Evolutionary conservation across 2,329 filamentous ascomycete species (phyloP).

Genomic region (Rutstroemia sydowiana): DNA sequence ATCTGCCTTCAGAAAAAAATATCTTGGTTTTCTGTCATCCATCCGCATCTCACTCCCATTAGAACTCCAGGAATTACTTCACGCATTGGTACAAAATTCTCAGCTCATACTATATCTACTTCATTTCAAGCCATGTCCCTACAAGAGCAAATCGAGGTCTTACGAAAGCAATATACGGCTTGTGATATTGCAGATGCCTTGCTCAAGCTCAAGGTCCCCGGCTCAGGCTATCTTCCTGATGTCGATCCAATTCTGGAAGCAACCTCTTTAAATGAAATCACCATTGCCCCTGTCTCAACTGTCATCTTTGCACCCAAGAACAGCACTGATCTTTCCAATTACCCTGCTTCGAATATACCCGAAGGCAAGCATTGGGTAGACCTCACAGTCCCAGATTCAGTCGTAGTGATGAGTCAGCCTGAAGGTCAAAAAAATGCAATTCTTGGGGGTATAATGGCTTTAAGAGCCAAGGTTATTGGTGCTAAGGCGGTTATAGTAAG

Average conservation of each 20-base stretch:
- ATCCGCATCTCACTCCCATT: not conserved
- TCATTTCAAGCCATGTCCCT: not conserved
- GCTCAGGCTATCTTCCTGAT: slow-evolving; percentile 61
- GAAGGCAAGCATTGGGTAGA: slow-evolving; percentile 62
- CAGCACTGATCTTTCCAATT: slow-evolving; percentile 29
- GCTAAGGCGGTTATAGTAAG: slow-evolving; percentile 58
- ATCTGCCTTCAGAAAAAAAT: not conserved
- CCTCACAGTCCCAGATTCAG: slow-evolving; percentile 47
- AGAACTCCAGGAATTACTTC: too few species aligned
- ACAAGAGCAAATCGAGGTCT: slow-evolving; percentile 13
- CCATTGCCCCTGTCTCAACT: slow-evolving; percentile 48
- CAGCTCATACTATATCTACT: slow-evolving; percentile 3
- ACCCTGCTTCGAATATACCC: slow-evolving; percentile 42
- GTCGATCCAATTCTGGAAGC: slow-evolving; percentile 29
- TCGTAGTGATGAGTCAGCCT: slow-evolving; percentile 62
- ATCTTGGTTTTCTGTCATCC: not conserved
- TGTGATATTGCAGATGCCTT: slow-evolving; percentile 66
- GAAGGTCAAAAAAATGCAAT: slow-evolving; percentile 59
- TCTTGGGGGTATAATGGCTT: slow-evolving; percentile 70
- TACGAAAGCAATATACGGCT: slow-evolving; percentile 34
- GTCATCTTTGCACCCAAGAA: slow-evolving; percentile 56
- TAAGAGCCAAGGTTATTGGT: slow-evolving; percentile 56
- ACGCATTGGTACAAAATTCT: not conserved
- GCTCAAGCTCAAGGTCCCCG: slow-evolving; percentile 58
- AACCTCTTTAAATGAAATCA: slow-evolving; percentile 18